A percentile compares a stretch with the other conserved stretches of the same genome.
These are phyloP conservation scores for Protomyces lactucae-debilis DNA, from an alignment of 1,139 yeast species.

Conservation along the genomic window DNA sequence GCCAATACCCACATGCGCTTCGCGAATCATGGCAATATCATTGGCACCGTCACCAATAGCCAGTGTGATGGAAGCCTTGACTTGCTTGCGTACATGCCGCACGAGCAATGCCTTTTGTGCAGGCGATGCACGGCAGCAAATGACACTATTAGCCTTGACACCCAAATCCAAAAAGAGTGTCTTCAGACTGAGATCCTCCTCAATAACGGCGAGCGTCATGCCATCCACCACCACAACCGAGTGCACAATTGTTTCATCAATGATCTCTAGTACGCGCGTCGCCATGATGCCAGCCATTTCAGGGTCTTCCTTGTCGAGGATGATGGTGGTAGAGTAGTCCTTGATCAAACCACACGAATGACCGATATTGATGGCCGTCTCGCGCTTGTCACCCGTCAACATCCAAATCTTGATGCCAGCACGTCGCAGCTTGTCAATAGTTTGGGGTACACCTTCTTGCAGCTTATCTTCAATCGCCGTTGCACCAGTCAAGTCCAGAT, in stretches of 20 bases:
- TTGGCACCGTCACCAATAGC: constrained; percentile 99
- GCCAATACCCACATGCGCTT: constrained; percentile 97
- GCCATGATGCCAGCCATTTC: constrained; percentile 50
- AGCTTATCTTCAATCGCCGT: constrained; percentile 96
- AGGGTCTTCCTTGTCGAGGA: constrained; percentile 54
- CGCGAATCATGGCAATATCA: constrained; percentile 97
- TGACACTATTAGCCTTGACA: constrained; percentile 80
- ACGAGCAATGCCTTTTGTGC: constrained; percentile 94
- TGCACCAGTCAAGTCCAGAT: constrained; percentile 73
- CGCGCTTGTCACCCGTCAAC: constrained; percentile 96
- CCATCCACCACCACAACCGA: constrained; percentile 94
- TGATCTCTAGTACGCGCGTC: constrained; percentile 57
- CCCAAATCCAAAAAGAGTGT: constrained; percentile 77
- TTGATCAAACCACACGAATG: constrained; percentile 88
- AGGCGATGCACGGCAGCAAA: constrained; percentile 95
- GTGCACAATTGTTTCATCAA: constrained; percentile 75
- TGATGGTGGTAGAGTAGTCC: constrained; percentile 85
- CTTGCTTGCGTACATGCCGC: constrained; percentile 60
- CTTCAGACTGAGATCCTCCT: constrained; percentile 64
- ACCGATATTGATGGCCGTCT: constrained; percentile 96
- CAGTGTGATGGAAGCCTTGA: constrained; percentile 67
- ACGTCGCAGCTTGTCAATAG: constrained; percentile 82
- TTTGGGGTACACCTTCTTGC: constrained; percentile 92
- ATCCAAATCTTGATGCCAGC: constrained; percentile 97
- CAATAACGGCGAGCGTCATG: constrained; percentile 66